Conservation (phyloP, 2,329 filamentous ascomycete genomes). For the Lachnellula cervina region DNA sequence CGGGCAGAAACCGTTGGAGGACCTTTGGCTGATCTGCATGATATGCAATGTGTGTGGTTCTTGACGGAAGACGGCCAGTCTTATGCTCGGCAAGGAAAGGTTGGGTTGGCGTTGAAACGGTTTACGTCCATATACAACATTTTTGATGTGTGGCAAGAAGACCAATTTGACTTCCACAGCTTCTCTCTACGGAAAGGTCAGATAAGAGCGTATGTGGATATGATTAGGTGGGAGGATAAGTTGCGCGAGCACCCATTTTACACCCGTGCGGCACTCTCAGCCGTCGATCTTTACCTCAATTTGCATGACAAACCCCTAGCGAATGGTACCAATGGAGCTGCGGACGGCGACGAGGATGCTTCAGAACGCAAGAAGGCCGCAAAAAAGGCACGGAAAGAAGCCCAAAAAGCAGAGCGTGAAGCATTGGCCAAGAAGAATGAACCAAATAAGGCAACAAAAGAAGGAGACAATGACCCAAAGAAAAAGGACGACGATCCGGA, state of each 20-base stretch:
- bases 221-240: constrained; percentile 93
- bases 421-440: constrained; percentile 80
- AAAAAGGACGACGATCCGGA: constrained; percentile 89
- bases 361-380: constrained; percentile 78
- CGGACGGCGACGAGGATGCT: constrained; percentile 48
- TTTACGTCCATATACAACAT: constrained; percentile 86
- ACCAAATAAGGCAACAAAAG: constrained; percentile 66
- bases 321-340: constrained; percentile 57
- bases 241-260: constrained; percentile 92
- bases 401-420: constrained; percentile 67
- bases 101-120: constrained; percentile 84
- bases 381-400: constrained; percentile 86
- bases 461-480: constrained; percentile 61
- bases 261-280: constrained; percentile 74
- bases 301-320: constrained; percentile 70
- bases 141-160: constrained; percentile 96
- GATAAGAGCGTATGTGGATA: constrained; percentile 89
- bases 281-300: constrained; percentile 73
- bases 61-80: constrained; percentile 92
- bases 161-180: constrained; percentile 97
- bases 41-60: constrained; percentile 99
- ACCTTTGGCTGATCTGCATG: constrained; percentile 82
- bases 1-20: constrained; percentile 84
- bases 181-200: constrained; percentile 97
- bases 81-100: constrained; percentile 74